These are phyloP conservation scores for Ustilago shanxiensis DNA, from an alignment of 1,284 basidiomycete genomes.

Conservation along the genomic window DNA sequence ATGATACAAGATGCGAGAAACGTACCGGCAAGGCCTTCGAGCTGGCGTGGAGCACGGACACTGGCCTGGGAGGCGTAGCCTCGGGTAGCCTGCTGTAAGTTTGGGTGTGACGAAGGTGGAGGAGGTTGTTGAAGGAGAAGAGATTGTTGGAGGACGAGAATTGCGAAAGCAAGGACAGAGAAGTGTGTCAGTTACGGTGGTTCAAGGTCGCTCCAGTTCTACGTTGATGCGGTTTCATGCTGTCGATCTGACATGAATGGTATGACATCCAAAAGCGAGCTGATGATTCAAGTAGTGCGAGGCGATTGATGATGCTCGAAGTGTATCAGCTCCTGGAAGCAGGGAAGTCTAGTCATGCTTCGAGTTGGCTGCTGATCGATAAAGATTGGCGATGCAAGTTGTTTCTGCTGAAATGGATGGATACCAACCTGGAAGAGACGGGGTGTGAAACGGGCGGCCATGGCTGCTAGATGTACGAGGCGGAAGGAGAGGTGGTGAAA, in stretches of 20 bases:
- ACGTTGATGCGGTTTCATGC: neutral
- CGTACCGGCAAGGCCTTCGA: conserved; percentile 66
- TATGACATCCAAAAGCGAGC: neutral
- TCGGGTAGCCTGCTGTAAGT: conserved; percentile 57
- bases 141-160: too few species aligned
- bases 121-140: too few species aligned
- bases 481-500: neutral
- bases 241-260: neutral
- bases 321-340: neutral
- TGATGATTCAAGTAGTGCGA: neutral
- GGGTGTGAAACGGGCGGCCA: conserved; percentile 59
- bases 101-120: neutral
- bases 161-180: neutral
- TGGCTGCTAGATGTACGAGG: conserved; percentile 20
- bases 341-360: neutral
- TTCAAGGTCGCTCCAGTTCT: neutral
- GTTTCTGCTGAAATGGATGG: neutral
- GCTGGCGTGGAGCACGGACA: conserved; percentile 60
- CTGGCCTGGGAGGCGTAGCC: conserved; percentile 68
- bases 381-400: neutral
- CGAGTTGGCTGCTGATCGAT: neutral
- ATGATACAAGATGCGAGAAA: neutral
- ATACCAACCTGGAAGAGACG: conserved; percentile 57
- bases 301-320: neutral
- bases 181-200: neutral